Base-by-base conservation (phyloP, 1,284 basidiomycete species). In the Sporisorium reilianum region DNA sequence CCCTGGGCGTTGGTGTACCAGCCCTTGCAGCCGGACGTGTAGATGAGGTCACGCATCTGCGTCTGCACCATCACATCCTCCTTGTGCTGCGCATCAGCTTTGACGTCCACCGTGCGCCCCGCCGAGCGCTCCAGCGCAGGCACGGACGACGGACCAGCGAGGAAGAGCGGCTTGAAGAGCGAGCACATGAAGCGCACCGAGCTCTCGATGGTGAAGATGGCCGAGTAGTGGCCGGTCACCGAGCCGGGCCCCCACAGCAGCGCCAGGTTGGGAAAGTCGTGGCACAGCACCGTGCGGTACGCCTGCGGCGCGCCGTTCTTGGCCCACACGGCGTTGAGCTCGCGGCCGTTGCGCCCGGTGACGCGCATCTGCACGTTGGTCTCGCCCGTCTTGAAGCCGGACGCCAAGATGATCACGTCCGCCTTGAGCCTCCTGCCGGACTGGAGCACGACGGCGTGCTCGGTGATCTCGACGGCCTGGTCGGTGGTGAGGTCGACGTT, bases 221-320 rank as follows among this genome's bases (percentile, higher is more conserved):
- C 70, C 16, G 55, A 53, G 30, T 58, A 71, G 23, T 80, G 78
- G 5, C 78, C 78, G 1, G 79, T 81, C 9, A 55, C 77, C 2
- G 56, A 38, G 26, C 77, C 77, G 25, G 78, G 67, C 5, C 79
- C 79, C 69, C 68, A 72, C 10, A 76, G 42, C 12, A 70, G 34
- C 52, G 77, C 67, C 18, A 78, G 40, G 55, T 81, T 81, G 32
- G 79, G 79, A 45, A 80, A 78, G 30, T 59, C 63, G 44, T 66
- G 53, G n/a, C 67, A 42, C 36, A 81, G 44, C 7, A 73, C 58
- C 8, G 59, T 54, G 11, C 79, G 62, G 30, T 81, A 81, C 0
- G 63, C 65, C 36, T 75, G 64, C 3, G 66, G 71, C 2, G 59
- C 75, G 14, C 71, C 66, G 3, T 23, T 22, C 28, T 73, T 63